These are phyloP conservation scores for Tuctoria greenei DNA, from an alignment of 176 grass and related monocot genomes.

Conservation along the genomic window DNA sequence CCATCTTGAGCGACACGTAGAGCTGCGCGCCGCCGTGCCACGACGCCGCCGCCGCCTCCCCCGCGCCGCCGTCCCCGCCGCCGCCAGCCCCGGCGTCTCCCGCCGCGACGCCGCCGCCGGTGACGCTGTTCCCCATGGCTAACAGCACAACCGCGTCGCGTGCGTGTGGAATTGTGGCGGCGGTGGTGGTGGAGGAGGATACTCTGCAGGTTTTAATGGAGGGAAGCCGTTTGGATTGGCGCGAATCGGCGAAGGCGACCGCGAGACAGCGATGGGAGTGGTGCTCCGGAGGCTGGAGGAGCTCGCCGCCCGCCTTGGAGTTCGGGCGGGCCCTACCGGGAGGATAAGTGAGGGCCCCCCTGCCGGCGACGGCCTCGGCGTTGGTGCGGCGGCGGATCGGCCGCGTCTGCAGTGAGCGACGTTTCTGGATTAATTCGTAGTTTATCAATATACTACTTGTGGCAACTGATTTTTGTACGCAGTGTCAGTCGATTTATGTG, in stretches of 20 bases:
- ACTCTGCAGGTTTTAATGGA: constrained; percentile 4
- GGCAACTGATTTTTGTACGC: too few species aligned
- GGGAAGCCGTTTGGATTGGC: constrained; percentile 28
- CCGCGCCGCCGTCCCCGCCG: constrained; percentile 3
- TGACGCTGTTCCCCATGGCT: constrained; percentile 46
- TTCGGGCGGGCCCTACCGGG: constrained; percentile 9
- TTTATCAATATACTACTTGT: too few species aligned
- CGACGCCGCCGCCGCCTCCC: constrained; percentile 45
- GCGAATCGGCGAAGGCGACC: not conserved
- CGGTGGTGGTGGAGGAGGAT: not conserved
- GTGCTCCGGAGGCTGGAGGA: not conserved
- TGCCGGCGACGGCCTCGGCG: constrained; percentile 3
- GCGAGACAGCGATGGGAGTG: constrained; percentile 46
- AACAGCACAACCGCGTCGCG: not conserved
- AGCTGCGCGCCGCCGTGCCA: constrained; percentile 88
- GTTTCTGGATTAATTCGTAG: not conserved
- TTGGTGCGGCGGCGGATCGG: constrained; percentile 23
- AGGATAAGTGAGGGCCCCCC: constrained; percentile 8
- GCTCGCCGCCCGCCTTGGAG: constrained; percentile 19
- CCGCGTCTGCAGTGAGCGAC: constrained; percentile 4
- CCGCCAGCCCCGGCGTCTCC: not conserved
- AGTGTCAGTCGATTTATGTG: too few species aligned
- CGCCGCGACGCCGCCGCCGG: constrained; percentile 7
- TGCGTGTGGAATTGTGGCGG: constrained; percentile 1
- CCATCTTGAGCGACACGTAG: constrained; percentile 97